Conservation (phyloP, 345 rosid species). For the Eucalyptus guilfoylei region DNA sequence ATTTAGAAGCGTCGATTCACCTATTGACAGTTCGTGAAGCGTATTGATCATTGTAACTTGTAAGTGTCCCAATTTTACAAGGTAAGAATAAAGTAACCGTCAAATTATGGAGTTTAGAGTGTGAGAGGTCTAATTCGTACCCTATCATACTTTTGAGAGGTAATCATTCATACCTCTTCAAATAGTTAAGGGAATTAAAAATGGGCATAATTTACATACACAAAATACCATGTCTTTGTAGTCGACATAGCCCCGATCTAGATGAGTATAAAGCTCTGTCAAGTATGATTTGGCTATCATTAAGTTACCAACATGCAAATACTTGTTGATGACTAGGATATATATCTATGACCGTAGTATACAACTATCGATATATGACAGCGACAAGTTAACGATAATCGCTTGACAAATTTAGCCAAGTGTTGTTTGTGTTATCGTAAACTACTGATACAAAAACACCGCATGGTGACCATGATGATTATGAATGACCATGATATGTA, state of each 20-base stretch:
- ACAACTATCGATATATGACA: background rate
- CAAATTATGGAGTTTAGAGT: background rate
- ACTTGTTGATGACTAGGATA: background rate
- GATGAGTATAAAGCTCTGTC: background rate
- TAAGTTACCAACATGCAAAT: background rate
- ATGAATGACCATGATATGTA: no score
- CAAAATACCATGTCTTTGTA: background rate
- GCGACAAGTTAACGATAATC: background rate
- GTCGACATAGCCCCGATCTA: no score
- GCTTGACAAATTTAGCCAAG: background rate
- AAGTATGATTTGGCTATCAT: background rate
- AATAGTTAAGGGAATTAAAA: no score
- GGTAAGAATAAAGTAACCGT: background rate
- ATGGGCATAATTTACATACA: background rate
- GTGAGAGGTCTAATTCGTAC: background rate
- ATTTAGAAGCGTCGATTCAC: background rate
- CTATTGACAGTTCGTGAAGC: background rate
- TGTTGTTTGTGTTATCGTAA: background rate
- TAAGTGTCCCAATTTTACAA: background rate
- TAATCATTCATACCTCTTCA: background rate
- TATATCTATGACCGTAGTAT: no score
- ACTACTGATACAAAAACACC: no score
- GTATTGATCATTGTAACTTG: rapidly evolving
- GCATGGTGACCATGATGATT: no score
- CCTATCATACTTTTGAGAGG: background rate